Base-by-base conservation (phyloP, 192 early-diverging fungal species). In the Entomortierella beljakovae region DNA sequence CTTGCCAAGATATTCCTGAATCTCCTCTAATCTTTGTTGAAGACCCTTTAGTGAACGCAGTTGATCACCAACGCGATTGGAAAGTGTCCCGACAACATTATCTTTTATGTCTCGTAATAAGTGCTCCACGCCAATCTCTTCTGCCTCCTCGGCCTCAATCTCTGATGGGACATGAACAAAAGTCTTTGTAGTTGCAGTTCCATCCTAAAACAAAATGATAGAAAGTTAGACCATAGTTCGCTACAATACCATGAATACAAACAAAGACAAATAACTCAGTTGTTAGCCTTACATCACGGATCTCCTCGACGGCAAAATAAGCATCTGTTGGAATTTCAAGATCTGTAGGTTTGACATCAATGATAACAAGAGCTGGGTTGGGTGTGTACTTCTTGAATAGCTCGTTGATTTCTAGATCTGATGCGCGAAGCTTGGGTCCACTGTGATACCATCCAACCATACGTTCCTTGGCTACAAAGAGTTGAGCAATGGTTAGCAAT, bases 91-190 rank as follows among this genome's bases (percentile, higher is more conserved):
- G 29, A 94, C 92, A n/a, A 94, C 89, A 58, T 91, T 97, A 82
- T 99, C 98, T 82, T 98, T 99, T 80, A 99, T 97, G 75, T 99
- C 98, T 63, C 98, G 91, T 58, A 99, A 86, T 74, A 99, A 84
- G 66, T 99, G 98, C 79, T 99, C 98, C 1, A 99, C 98, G 35
- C 98, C 98, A 81, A 99, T 99, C 79, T 99, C 98, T 86, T 99
- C 98, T n/a, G 97, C 94, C 83, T 99, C 98, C 80, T 99, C 98
- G 6, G 98, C 98, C 40, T 96, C 97, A 65, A 99, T 97, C 54
- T 93, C 89, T 15, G 96, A 96, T 2, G 94, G 95, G 25, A 98
- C 92, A 79, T 99, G 97, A 76, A 94, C 91, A 85, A 99, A 99
- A 6, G 98, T 98, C 80, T 95, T 94, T 37, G 96, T 97, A 6